Evolutionary conservation across 495 filamentous ascomycete genomes (phyloP).

Genomic region (Penicillium parvum): DNA sequence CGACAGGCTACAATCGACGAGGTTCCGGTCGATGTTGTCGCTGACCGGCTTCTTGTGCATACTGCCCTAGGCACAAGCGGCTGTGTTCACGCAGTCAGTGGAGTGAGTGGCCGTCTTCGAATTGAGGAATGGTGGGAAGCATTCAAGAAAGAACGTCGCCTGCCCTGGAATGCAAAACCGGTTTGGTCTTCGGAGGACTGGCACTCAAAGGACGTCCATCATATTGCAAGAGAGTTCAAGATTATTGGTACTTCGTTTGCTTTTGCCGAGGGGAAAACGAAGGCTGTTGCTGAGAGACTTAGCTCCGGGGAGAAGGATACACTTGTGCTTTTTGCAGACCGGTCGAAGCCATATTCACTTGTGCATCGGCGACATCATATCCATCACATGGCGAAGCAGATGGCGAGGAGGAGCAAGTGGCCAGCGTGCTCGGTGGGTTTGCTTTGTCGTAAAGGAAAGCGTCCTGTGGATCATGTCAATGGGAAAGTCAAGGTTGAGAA

Average conservation of each 20-base stretch:
- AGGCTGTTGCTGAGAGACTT: conserved; percentile 8
- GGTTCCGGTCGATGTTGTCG: conserved; percentile 34
- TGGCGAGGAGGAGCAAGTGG: conserved; percentile 16
- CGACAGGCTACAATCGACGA: conserved; percentile 28
- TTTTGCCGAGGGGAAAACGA: conserved; percentile 24
- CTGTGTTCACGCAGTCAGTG: conserved; percentile 29
- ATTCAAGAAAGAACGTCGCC: conserved; percentile 19
- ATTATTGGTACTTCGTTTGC: conserved; percentile 28
- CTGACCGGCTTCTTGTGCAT: conserved; percentile 25
- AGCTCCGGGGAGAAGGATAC: background rate
- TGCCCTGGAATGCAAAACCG: conserved; percentile 21
- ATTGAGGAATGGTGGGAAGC: conserved; percentile 24
- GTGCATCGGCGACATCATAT: conserved; percentile 23
- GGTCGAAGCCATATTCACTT: conserved; percentile 20
- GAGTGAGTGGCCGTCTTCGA: conserved; percentile 15
- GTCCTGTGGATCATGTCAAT: background rate
- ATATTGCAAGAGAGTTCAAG: conserved; percentile 20
- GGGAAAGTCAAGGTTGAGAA: background rate
- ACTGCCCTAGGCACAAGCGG: conserved; percentile 18
- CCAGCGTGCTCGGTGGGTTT: conserved; percentile 13
- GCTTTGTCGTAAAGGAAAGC: conserved; percentile 20
- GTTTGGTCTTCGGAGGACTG: conserved; percentile 24
- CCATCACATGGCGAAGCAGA: conserved; percentile 13
- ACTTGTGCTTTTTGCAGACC: conserved; percentile 24
- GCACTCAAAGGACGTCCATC: conserved; percentile 26